Conservation (phyloP, 2,329 filamentous ascomycete species). For the Scedosporium dehoogii region DNA sequence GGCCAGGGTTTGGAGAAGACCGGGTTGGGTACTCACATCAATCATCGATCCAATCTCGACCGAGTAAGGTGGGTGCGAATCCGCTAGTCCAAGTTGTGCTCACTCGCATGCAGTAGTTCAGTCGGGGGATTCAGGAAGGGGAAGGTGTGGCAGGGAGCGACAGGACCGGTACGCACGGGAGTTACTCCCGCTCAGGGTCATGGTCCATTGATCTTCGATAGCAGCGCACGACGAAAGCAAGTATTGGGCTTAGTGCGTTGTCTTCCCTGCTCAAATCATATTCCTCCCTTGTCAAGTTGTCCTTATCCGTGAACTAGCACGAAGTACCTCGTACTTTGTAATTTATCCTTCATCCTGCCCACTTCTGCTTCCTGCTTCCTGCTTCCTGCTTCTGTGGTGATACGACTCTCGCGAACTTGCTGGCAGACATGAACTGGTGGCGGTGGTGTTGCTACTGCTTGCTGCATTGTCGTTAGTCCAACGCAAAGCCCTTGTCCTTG, state of each 20-base stretch:
- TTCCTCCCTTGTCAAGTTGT: background rate
- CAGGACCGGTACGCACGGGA: background rate
- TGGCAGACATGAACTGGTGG: too few relatives aligned
- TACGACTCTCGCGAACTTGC: too few relatives aligned
- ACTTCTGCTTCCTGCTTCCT: too few relatives aligned
- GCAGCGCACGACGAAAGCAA: background rate
- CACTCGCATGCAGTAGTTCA: background rate
- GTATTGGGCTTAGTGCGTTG: background rate
- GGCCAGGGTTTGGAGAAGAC: background rate
- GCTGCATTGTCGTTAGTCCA: background rate
- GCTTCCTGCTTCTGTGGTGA: too few relatives aligned
- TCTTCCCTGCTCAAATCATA: background rate
- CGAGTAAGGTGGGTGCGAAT: too few relatives aligned
- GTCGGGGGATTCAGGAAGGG: background rate
- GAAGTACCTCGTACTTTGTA: too few relatives aligned
- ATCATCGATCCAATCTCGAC: background rate
- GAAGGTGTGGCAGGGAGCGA: background rate
- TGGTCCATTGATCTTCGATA: background rate
- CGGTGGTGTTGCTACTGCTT: too few relatives aligned
- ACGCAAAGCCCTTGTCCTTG: background rate
- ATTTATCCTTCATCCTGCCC: too few relatives aligned
- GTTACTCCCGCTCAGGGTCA: background rate
- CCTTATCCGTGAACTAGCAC: too few relatives aligned
- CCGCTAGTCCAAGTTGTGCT: too few relatives aligned
- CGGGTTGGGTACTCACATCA: background rate